A percentile compares a stretch with the other conserved stretches of the same genome.
phyloP scores from a whole-genome alignment of 805 yeast species.

The Kazachstania kunashirensis region DNA sequence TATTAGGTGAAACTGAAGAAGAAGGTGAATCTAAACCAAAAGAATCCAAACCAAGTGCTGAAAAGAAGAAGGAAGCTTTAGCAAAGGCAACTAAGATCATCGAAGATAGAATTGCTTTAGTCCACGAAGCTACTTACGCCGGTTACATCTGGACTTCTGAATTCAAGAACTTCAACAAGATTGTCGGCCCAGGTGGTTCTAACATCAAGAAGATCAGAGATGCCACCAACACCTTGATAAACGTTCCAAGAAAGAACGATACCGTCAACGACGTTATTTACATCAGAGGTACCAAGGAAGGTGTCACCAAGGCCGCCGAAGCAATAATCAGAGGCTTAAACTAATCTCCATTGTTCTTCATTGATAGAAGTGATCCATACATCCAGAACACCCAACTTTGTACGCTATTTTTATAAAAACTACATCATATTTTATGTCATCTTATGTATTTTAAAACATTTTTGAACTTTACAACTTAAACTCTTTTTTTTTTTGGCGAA shows the following conservation, averaged over 20 bases:
- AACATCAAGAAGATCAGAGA: conserved; percentile 53
- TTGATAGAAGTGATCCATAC: conserved; percentile 1
- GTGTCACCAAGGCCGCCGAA: conserved; percentile 42
- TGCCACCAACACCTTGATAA: conserved; percentile 46
- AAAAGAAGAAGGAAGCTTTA: conserved; percentile 39
- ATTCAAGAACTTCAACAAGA: conserved; percentile 43
- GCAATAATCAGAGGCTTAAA: conserved; percentile 27
- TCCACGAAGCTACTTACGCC: conserved; percentile 36
- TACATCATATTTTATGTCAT: too few species aligned
- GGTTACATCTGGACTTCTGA: conserved; percentile 58
- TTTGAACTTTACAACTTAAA: too few species aligned
- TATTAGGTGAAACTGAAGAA: conserved; percentile 27
- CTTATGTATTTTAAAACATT: too few species aligned
- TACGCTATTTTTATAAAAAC: too few species aligned
- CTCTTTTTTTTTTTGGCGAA: too few species aligned
- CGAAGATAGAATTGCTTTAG: conserved; percentile 39
- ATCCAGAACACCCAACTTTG: too few species aligned
- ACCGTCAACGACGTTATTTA: conserved; percentile 43
- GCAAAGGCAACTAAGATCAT: conserved; percentile 31
- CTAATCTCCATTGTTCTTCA: conserved; percentile 1
- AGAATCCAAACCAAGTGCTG: conserved; percentile 29
- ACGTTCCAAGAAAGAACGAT: conserved; percentile 53
- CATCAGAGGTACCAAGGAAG: conserved; percentile 50
- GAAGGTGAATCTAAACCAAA: conserved; percentile 41
- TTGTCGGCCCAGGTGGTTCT: conserved; percentile 72